Evolutionary conservation across 495 filamentous ascomycete species (phyloP), one percentile per base, ranked within the genome.

Genomic region (Paragyromitra xinjiangensis): DNA sequence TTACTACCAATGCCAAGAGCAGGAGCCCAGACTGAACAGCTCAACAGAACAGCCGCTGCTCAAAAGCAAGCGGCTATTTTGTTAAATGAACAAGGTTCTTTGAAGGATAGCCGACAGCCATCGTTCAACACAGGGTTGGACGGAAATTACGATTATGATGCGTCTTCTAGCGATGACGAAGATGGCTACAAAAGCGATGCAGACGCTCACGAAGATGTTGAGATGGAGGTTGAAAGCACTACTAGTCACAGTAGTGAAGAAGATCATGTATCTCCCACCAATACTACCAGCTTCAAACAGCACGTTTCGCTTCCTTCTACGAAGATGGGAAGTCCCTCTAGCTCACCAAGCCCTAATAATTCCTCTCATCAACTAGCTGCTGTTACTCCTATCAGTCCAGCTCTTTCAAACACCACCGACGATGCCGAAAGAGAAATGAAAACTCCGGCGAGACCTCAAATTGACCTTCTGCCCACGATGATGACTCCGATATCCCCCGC

Each of bases 121-220:
- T 50, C 16, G 39, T 70, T 65, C n/a, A 67, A 68, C n/a, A 79
- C 78, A 42, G 65, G 65, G 3, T 44, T 78, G 48, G 74, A 79
- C 29, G 77, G 74, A 14, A 78, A 48, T 62, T 79, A 71, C 55
- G 77, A 78, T 61, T 79, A 77, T 29, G 77, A 78, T 39, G 56
- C 74, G n/a, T 79, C 74, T 9, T 79, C 77, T 8, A 79, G 77
- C 50, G 77, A 79, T 39, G 77, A 79, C 19, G 77, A 79, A 11
- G 77, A 79, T 16, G 77, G 77, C n/a, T 79, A 79, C 29, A 79
- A 78, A 50, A 79, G 77, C n/a, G 77, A 79, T 29, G 77, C 77
- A 2, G 77, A 77, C n/a, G 51, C 61, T 22, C 74, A 68, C 19
- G 78, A 78, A 44, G 80, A 81, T 3, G 64, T 78, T 7, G 75